Percentiles rank a stretch among this genome's conserved stretches.
Conservation (phyloP, 2,329 filamentous ascomycete genomes). For the Thelonectria discophora region DNA sequence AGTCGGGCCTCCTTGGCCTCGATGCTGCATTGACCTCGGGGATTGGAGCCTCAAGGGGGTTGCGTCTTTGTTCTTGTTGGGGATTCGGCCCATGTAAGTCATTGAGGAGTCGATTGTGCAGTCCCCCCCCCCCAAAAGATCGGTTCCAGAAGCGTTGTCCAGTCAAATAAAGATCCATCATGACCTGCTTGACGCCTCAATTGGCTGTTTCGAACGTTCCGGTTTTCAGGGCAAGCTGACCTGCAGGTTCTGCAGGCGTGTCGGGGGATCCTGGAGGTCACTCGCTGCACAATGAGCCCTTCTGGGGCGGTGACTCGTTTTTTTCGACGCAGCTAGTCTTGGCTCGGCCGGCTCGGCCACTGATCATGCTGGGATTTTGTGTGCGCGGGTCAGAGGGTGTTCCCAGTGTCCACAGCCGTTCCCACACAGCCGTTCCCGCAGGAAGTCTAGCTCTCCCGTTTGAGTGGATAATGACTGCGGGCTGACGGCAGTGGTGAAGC, state of each 20-base stretch:
- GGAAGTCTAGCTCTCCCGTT: constrained; percentile 22
- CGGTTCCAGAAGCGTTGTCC: constrained; percentile 16
- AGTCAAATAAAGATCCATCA: constrained; percentile 14
- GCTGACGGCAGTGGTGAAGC: constrained; percentile 11
- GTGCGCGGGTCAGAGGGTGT: constrained; percentile 4
- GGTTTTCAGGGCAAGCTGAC: constrained; percentile 2
- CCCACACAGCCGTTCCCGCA: constrained; percentile 21
- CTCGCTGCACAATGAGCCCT: constrained; percentile 1
- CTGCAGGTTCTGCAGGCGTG: constrained; percentile 20
- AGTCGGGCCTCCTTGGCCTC: constrained; percentile 4
- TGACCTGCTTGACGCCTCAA: constrained; percentile 2
- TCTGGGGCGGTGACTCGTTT: constrained; percentile 3
- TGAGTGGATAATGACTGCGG: constrained; percentile 4
- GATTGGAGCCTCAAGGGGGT: constrained; percentile 15
- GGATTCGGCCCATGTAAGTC: not conserved
- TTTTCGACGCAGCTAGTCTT: constrained; percentile 10
- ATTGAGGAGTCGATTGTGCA: constrained; percentile 1
- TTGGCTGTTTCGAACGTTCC: constrained; percentile 14
- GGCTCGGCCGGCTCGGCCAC: constrained; percentile 12
- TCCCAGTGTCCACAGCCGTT: not conserved
- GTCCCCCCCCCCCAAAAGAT: constrained; percentile 8
- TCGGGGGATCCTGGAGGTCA: constrained; percentile 13
- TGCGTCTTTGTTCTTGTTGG: constrained; percentile 12
- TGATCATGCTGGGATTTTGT: constrained; percentile 8
- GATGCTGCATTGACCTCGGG: constrained; percentile 15